Conservation (phyloP, 2,329 filamentous ascomycete species). For the Phyllosticta citrichinensis region DNA sequence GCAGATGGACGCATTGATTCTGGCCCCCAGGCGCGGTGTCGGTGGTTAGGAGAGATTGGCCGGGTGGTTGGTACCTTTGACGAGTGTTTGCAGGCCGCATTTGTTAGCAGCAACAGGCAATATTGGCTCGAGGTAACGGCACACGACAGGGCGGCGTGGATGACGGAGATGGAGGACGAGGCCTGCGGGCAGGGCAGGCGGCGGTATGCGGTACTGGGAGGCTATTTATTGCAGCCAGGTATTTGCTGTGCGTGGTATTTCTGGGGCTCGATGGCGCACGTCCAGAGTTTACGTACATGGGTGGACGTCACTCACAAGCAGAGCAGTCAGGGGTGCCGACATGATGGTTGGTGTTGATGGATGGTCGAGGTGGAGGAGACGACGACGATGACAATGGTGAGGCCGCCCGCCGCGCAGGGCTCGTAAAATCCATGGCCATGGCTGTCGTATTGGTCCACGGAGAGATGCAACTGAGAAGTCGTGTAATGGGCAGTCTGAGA, state of each 20-base stretch:
- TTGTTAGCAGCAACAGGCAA: not conserved
- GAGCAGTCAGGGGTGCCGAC: not conserved
- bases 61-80: not conserved
- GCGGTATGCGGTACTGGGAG: not conserved
- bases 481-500: no score
- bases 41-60: not conserved
- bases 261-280: not conserved
- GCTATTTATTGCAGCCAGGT: not conserved
- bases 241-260: not conserved
- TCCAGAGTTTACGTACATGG: not conserved
- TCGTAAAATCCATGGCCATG: not conserved
- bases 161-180: not conserved
- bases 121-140: conserved; percentile 6
- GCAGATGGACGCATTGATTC: not conserved
- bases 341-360: not conserved
- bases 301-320: not conserved
- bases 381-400: not conserved
- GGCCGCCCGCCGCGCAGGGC: no score
- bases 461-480: no score
- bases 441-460: no score
- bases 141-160: conserved; percentile 1
- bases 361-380: not conserved
- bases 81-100: not conserved
- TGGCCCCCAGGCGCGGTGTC: not conserved
- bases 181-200: not conserved